Conservation (phyloP, 2,329 filamentous ascomycete genomes). For the Aspergillus luchuensis region DNA sequence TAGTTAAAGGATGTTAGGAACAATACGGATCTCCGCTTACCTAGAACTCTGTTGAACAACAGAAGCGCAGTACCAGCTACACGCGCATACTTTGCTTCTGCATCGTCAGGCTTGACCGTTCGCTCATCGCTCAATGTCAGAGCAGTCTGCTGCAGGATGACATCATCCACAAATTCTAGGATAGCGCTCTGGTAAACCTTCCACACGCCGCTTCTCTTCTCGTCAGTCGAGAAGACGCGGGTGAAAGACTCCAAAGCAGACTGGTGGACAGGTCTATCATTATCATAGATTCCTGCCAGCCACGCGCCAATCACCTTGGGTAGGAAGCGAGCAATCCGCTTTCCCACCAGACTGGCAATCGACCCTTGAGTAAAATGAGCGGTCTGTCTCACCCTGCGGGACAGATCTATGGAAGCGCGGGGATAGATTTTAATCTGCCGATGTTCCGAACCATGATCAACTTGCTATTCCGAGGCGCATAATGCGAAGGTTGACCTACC, state of each 20-base stretch:
- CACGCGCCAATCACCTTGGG: conserved; percentile 81
- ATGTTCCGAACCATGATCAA: conserved; percentile 19
- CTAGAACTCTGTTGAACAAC: conserved; percentile 57
- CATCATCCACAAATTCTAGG: conserved; percentile 77
- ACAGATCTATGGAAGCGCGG: conserved; percentile 84
- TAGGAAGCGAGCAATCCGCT: conserved; percentile 79
- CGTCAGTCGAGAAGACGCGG: conserved; percentile 73
- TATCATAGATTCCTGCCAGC: conserved; percentile 87
- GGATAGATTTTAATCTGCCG: conserved; percentile 79
- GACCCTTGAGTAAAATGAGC: conserved; percentile 74
- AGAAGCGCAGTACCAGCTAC: conserved; percentile 66
- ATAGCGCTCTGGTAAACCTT: conserved; percentile 79
- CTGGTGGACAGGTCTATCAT: conserved; percentile 72
- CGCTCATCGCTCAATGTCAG: conserved; percentile 87
- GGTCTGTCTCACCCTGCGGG: conserved; percentile 82
- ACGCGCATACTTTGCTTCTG: conserved; percentile 79
- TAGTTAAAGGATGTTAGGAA: conserved; percentile 14
- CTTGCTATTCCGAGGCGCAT: conserved; percentile 10
- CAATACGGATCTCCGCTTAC: conserved; percentile 28
- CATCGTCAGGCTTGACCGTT: conserved; percentile 79
- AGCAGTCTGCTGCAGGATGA: conserved; percentile 73
- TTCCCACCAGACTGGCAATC: conserved; percentile 63
- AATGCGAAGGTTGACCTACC: conserved; percentile 57
- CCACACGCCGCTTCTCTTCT: conserved; percentile 77
- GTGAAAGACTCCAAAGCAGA: conserved; percentile 77